Evolutionary conservation across 129 eudicot species (phyloP), one percentile per base, ranked within the genome.

Genomic region (Silybum marianum): DNA sequence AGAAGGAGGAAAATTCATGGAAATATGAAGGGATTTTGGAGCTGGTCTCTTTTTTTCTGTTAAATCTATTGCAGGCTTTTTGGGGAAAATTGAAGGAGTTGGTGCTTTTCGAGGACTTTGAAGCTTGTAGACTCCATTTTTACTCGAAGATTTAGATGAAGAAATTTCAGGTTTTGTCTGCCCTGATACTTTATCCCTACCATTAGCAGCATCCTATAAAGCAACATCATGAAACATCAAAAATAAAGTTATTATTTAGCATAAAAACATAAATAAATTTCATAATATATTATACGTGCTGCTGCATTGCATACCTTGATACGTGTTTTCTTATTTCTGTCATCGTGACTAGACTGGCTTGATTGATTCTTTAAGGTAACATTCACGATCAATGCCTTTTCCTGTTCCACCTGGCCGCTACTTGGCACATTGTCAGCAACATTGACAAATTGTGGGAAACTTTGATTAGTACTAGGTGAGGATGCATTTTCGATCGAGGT

Each of bases 1-100:
- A 78, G 71, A 78, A 72, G 72, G 75, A 72, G 93, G 63, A 73
- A 84, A 80, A 70, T 87, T 87, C 69, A 87, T 80, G 23, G 97
- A 88, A 88, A 79, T 89, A 81, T 88, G 90, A 81, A 91, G 85
- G 46, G 90, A 83, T 40, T 82, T 80, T 21, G 81, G 63, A 22
- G 46, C 42, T 78, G 87, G 69, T 83, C 54, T 82, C 86, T 86
- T 87, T 85, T 85, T 88, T 75, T 84, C 89, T 60, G 19, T 28
- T 9, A 68, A 60, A 7, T 69, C 89, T 65, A 24, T 79, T 58
- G 72, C 80, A 75, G 68, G 38, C 78, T 84, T 86, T 21, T 38
- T 84, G 69, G 77, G 62, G 71, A 16, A 54, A 39, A 81, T 74
- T 71, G 72, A 70, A 21, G 85, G 58, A 65, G 72, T 77, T 24